Conservation (phyloP, 2,329 filamentous ascomycete species). For the Epichloe hybrida region DNA sequence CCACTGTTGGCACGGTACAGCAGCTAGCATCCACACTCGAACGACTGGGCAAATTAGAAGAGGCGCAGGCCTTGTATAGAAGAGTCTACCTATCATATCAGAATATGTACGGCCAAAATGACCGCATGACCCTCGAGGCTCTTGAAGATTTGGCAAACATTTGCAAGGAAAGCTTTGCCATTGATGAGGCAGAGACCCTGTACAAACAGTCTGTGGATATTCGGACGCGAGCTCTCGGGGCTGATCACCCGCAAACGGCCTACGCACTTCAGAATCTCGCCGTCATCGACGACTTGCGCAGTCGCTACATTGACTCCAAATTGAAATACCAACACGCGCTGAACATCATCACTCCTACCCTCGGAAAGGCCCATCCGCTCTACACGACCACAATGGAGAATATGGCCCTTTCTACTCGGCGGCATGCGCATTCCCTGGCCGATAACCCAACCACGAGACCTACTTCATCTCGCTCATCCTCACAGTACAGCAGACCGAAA, state of each 20-base stretch:
- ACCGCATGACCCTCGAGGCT: conserved; percentile 15
- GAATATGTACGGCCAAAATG: conserved; percentile 13
- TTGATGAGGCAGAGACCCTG: conserved; percentile 16
- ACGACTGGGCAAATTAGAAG: conserved; percentile 12
- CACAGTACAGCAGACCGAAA: background rate
- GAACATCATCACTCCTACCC: conserved; percentile 10
- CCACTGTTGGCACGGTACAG: conserved; percentile 14
- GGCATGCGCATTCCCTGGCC: background rate
- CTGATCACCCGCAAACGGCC: conserved; percentile 12
- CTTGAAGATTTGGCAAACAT: conserved; percentile 15
- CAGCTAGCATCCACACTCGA: conserved; percentile 13
- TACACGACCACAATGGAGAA: conserved; percentile 13
- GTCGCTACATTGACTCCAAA: conserved; percentile 11
- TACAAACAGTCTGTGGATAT: conserved; percentile 15
- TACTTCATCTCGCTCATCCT: background rate
- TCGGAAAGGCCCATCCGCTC: conserved; percentile 12
- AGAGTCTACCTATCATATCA: conserved; percentile 14
- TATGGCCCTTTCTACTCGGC: conserved; percentile 8
- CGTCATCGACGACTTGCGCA: conserved; percentile 13
- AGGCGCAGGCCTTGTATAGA: conserved; percentile 12
- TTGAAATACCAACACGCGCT: conserved; percentile 12
- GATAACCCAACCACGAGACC: conserved; percentile 1
- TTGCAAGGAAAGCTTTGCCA: conserved; percentile 11
- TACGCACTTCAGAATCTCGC: conserved; percentile 14
- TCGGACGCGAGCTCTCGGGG: conserved; percentile 10